These are phyloP conservation scores for Byssothecium circinans DNA, from an alignment of 2,329 filamentous ascomycete genomes.

Conservation along the genomic window DNA sequence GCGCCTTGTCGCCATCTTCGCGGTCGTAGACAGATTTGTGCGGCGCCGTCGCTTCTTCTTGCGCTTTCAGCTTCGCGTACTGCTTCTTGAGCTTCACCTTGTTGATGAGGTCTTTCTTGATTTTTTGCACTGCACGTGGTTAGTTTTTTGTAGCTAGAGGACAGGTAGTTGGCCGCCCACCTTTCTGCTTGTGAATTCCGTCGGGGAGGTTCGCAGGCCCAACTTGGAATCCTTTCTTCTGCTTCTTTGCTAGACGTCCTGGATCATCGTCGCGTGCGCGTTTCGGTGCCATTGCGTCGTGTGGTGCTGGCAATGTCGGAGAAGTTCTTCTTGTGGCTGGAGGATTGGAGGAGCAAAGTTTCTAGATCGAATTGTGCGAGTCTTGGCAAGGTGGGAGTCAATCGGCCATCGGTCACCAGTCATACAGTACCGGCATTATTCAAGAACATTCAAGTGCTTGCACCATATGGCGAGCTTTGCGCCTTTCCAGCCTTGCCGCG, in stretches of 20 bases:
- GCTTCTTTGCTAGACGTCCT: constrained; percentile 46
- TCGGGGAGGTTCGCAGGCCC: constrained; percentile 90
- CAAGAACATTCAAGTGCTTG: too few species aligned
- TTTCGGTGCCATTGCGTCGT: constrained; percentile 59
- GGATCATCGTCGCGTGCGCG: constrained; percentile 54
- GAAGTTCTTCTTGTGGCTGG: background rate
- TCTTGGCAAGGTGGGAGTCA: background rate
- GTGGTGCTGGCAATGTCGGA: background rate
- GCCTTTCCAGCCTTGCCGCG: too few species aligned
- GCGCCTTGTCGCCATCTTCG: constrained; percentile 21
- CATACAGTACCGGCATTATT: too few species aligned
- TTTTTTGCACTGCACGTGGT: constrained; percentile 68
- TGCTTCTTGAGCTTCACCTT: constrained; percentile 93
- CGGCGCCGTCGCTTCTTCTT: constrained; percentile 47
- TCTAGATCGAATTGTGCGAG: background rate
- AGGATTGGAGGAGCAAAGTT: background rate
- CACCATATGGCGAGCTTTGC: too few species aligned
- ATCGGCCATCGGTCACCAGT: too few species aligned
- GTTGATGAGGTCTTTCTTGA: constrained; percentile 85
- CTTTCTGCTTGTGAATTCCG: constrained; percentile 82
- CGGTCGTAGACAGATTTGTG: constrained; percentile 41
- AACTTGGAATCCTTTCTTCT: constrained; percentile 75
- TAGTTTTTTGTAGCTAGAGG: constrained; percentile 2
- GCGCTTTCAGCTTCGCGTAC: constrained; percentile 82
- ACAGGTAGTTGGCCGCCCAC: constrained; percentile 40